These are phyloP conservation scores for Trametes polyzona DNA, from an alignment of 1,284 basidiomycete genomes.

Conservation along the genomic window DNA sequence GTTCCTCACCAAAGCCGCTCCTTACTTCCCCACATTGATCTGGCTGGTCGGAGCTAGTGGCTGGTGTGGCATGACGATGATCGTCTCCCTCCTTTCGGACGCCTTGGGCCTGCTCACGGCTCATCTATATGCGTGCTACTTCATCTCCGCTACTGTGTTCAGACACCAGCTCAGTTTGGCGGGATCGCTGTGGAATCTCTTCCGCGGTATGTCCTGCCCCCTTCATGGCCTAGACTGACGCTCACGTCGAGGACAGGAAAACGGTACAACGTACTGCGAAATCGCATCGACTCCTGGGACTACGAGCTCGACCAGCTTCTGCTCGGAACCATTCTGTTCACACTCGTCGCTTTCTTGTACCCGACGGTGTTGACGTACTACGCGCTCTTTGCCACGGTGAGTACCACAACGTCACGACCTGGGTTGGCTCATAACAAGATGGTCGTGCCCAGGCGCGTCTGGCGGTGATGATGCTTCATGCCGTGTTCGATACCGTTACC, in stretches of 20 bases:
- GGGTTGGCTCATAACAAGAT: not conserved
- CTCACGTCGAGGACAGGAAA: slow-evolving; percentile 60
- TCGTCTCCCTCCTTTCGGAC: slow-evolving; percentile 72
- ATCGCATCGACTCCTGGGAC: slow-evolving; percentile 85
- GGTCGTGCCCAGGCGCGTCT: slow-evolving; percentile 57
- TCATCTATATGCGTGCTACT: slow-evolving; percentile 79
- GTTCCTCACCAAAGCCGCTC: slow-evolving; percentile 41
- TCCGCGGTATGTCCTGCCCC: slow-evolving; percentile 65
- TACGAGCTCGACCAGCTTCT: slow-evolving; percentile 95
- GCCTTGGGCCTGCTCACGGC: slow-evolving; percentile 67
- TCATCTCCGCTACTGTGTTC: slow-evolving; percentile 68
- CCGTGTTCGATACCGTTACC: slow-evolving; percentile 63
- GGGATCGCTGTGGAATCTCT: slow-evolving; percentile 89
- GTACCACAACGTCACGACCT: slow-evolving; percentile 28
- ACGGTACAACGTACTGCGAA: slow-evolving; percentile 81
- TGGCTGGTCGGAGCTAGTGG: slow-evolving; percentile 58
- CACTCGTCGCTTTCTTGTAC: slow-evolving; percentile 86
- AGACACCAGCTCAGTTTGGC: slow-evolving; percentile 63
- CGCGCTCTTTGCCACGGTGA: slow-evolving; percentile 75
- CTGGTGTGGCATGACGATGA: slow-evolving; percentile 70
- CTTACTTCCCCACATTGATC: slow-evolving; percentile 51
- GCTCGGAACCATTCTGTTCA: slow-evolving; percentile 95
- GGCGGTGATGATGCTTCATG: slow-evolving; percentile 60
- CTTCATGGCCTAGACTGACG: slow-evolving; percentile 25
- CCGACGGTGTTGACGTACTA: slow-evolving; percentile 93